Evolutionary conservation across 2,329 filamentous ascomycete genomes (phyloP), one percentile per base, ranked within the genome.

Genomic region (Pseudogymnoascus sp.): DNA sequence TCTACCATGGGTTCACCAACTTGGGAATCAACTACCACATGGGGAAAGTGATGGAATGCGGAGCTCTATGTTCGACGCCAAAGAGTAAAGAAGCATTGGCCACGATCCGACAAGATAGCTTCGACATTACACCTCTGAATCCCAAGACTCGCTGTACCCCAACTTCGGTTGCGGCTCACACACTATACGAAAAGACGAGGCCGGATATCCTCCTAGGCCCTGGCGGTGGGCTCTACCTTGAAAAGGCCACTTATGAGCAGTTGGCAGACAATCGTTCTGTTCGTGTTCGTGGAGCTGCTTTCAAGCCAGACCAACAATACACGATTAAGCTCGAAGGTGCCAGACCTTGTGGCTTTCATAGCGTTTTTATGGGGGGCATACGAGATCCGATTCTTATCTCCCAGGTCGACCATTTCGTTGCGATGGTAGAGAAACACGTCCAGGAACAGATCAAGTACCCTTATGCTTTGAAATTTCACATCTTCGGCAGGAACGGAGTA

Each of bases 31-130:
- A 61, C n/a, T 31, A 35, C 7, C 80, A 83, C 67, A 82, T 84
- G 79, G 82, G 82, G 8, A 83, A 85, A 72, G 79, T 83, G 9
- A 74, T 83, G 71, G 82, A 83, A 66, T 84, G 81, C 19, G 81
- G 80, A 9, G 77, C 67, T 0, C 63, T 73, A 1, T 79, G 78
- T 66, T 73, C 76, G 0, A 68, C 71, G 0, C 78, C 78, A 0
- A 80, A 79, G 63, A 70, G 73, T 0, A 63, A 61, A 6, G 72
- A 68, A 23, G 72, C 72, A 23, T 69, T 73, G 28, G 75, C 74
- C 1, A 73, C 69, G 0, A 67, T 78, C 26, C 72, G 72, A 63
- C 35, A 62, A 0, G 69, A 77, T 15, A 71, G 68, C 1, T 84
- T 84, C 62, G 80, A 83, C 47, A 72, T 84, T 2, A 68, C 69